Evolutionary conservation across 768 basidiomycete species (phyloP).

Genomic region (Suillus occidentalis): DNA sequence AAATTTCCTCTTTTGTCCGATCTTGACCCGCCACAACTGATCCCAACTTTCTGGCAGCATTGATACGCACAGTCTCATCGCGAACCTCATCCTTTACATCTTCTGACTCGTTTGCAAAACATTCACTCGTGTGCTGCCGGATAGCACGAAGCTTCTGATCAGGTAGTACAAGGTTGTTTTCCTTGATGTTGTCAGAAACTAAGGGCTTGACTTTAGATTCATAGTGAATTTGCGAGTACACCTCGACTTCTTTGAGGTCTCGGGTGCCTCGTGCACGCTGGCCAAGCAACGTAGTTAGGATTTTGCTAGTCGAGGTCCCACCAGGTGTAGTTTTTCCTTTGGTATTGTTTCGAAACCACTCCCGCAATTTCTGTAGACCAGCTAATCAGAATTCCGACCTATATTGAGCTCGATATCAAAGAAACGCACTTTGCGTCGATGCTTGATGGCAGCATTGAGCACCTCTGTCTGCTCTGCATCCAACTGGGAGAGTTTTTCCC

Average conservation of each 20-base stretch:
- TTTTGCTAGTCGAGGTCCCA: neutral
- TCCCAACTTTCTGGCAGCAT: too few species aligned
- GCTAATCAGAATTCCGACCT: neutral
- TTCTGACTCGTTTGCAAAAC: too few species aligned
- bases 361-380: neutral
- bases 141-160: neutral
- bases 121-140: neutral
- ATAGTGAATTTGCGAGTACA: slow-evolving; percentile 2
- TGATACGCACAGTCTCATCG: too few species aligned
- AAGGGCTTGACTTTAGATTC: neutral
- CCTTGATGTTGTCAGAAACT: neutral
- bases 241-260: slow-evolving; percentile 1
- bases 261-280: neutral
- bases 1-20: too few species aligned
- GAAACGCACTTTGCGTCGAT: neutral
- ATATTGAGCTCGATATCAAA: neutral
- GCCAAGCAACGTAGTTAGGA: neutral
- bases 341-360: neutral
- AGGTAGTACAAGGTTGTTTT: neutral
- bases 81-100: too few species aligned
- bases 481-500: neutral
- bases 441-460: neutral
- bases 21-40: too few species aligned
- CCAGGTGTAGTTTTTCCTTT: neutral
- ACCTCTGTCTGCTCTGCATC: neutral